Conservation (phyloP, 352 stramenopile species). For the Bremia lactucae region DNA sequence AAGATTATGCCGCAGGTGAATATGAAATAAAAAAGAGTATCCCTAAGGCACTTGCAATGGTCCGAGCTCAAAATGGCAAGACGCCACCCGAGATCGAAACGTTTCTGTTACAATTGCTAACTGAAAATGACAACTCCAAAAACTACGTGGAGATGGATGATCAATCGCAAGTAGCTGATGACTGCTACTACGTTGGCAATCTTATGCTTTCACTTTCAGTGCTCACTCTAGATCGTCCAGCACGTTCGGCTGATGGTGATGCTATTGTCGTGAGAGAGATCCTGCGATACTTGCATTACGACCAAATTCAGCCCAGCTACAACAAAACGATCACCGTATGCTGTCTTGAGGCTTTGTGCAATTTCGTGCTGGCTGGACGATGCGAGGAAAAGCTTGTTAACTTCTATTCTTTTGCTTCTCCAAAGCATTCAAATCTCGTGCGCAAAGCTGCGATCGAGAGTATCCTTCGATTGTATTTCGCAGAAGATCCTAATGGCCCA, state of each 20-base stretch:
- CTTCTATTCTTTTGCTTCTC: conserved; percentile 64
- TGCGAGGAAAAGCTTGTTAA: conserved; percentile 59
- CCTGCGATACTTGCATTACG: conserved; percentile 70
- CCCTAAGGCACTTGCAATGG: conserved; percentile 60
- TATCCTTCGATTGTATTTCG: conserved; percentile 75
- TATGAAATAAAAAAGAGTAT: conserved; percentile 86
- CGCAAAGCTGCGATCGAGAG: conserved; percentile 79
- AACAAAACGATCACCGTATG: conserved; percentile 74
- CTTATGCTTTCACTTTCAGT: conserved; percentile 66
- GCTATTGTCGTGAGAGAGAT: conserved; percentile 57
- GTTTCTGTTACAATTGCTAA: conserved; percentile 69
- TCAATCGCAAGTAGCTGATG: conserved; percentile 70
- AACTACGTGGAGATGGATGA: conserved; percentile 85
- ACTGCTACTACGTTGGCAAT: conserved; percentile 79
- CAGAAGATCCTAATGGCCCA: conserved; percentile 49
- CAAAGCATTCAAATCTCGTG: conserved; percentile 60
- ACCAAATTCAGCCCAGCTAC: conserved; percentile 77
- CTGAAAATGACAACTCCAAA: conserved; percentile 83
- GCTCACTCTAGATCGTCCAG: conserved; percentile 46
- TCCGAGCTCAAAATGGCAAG: conserved; percentile 69
- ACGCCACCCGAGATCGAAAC: conserved; percentile 67
- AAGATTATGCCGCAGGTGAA: conserved; percentile 76
- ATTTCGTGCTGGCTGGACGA: conserved; percentile 53
- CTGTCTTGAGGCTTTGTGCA: conserved; percentile 73
- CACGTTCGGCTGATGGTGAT: conserved; percentile 34